phyloP scores from a whole-genome alignment of 108 stramenopile species.

The Aurantiochytrium sp. region DNA sequence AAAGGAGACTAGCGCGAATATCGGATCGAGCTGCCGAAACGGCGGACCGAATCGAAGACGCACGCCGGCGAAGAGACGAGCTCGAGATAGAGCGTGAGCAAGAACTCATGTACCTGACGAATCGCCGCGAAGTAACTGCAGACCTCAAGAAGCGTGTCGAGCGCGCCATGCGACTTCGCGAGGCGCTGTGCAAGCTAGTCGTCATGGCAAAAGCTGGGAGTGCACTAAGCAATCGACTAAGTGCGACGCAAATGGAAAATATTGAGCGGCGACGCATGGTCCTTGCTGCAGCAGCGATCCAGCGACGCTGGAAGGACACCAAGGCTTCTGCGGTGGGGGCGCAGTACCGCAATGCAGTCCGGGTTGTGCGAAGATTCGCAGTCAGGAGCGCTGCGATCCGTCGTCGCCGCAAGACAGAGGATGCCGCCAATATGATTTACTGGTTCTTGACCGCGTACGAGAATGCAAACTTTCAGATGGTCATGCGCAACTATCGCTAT shows the following conservation, averaged over 20 bases:
- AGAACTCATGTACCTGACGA: background rate
- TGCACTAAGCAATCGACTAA: background rate
- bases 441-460: background rate
- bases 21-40: background rate
- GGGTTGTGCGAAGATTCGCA: background rate
- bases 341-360: background rate
- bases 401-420: background rate
- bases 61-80: background rate
- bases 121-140: background rate
- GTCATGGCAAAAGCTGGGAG: background rate
- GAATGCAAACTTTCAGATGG: background rate
- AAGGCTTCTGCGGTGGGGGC: background rate
- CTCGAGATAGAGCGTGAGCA: background rate
- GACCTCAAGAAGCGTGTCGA: background rate
- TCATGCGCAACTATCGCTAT: background rate
- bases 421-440: background rate
- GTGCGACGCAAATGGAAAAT: background rate
- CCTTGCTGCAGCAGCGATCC: background rate
- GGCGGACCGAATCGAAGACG: background rate
- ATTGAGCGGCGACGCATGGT: background rate
- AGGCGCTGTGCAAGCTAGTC: background rate
- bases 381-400: background rate
- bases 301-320: constrained; percentile 16
- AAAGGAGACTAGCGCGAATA: background rate
- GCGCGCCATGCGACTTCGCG: background rate